Conservation (phyloP, 768 basidiomycete genomes). For the Psilocybe subaeruginosa region DNA sequence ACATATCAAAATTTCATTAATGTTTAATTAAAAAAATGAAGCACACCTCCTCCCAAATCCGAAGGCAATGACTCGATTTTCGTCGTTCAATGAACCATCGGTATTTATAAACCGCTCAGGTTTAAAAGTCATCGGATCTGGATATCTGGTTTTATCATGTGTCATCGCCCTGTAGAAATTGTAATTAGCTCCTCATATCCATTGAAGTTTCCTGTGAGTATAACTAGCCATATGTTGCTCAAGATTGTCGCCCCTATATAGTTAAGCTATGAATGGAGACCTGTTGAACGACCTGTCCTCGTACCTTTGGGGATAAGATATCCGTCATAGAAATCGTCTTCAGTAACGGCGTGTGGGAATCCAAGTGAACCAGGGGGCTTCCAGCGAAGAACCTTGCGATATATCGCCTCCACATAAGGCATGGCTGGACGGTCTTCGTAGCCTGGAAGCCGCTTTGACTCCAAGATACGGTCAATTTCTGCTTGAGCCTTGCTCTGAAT, state of each 20-base stretch:
- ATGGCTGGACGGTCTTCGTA: constrained; percentile 27
- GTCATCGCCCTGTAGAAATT: constrained; percentile 31
- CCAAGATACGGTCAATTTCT: constrained; percentile 35
- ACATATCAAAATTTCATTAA: background rate
- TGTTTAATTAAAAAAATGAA: background rate
- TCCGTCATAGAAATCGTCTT: constrained; percentile 26
- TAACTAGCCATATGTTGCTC: constrained; percentile 32
- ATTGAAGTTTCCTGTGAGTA: background rate
- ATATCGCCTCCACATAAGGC: constrained; percentile 26
- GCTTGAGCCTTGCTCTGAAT: constrained; percentile 32
- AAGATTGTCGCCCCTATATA: constrained; percentile 28
- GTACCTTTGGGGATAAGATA: constrained; percentile 27
- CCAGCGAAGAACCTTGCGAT: constrained; percentile 15
- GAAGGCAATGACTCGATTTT: constrained; percentile 36
- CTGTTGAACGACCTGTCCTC: background rate
- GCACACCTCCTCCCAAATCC: constrained; percentile 40
- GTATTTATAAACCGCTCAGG: constrained; percentile 46
- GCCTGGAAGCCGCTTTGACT: constrained; percentile 28
- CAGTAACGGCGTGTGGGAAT: constrained; percentile 22
- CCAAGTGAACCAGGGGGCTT: constrained; percentile 15
- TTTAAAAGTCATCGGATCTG: constrained; percentile 36
- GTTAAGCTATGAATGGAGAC: too few species aligned
- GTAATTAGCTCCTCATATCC: background rate
- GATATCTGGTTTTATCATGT: constrained; percentile 31
- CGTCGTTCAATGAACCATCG: constrained; percentile 38